Conservation (phyloP, 2,329 filamentous ascomycete genomes). For the Penicillium sp. region DNA sequence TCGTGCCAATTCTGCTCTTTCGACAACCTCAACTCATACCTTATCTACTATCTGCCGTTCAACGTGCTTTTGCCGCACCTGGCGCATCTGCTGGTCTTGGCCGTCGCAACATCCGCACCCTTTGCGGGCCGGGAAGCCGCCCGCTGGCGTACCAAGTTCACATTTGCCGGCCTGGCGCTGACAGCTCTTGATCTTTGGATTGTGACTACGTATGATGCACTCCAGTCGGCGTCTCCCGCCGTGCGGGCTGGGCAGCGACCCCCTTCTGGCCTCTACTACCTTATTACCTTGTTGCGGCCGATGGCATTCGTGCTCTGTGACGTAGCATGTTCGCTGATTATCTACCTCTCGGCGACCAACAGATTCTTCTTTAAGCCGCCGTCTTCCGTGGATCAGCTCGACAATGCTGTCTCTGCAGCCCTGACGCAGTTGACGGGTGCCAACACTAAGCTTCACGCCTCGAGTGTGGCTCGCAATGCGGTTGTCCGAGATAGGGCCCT, state of each 20-base stretch:
- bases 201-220: conserved; percentile 62
- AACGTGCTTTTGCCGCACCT: conserved; percentile 74
- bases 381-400: conserved; percentile 64
- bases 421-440: conserved; percentile 58
- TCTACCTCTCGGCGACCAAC: conserved; percentile 78
- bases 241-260: conserved; percentile 64
- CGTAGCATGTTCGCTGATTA: conserved; percentile 57
- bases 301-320: conserved; percentile 66
- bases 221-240: conserved; percentile 56
- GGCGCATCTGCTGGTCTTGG: conserved; percentile 69
- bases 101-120: conserved; percentile 67
- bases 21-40: conserved; percentile 68
- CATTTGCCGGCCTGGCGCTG: conserved; percentile 59
- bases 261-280: conserved; percentile 35
- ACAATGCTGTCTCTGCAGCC: conserved; percentile 47
- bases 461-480: conserved; percentile 77
- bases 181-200: conserved; percentile 65
- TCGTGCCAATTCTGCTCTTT: conserved; percentile 78
- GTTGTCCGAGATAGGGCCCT: conserved; percentile 70
- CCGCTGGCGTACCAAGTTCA: conserved; percentile 70
- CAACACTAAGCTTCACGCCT: conserved; percentile 66
- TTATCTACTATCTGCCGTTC: conserved; percentile 73
- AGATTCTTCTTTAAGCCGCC: conserved; percentile 68
- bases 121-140: conserved; percentile 63
- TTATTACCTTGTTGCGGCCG: conserved; percentile 59